phyloP scores from a whole-genome alignment of 202 grass and related monocot genomes.

The Panicum virgatum region DNA sequence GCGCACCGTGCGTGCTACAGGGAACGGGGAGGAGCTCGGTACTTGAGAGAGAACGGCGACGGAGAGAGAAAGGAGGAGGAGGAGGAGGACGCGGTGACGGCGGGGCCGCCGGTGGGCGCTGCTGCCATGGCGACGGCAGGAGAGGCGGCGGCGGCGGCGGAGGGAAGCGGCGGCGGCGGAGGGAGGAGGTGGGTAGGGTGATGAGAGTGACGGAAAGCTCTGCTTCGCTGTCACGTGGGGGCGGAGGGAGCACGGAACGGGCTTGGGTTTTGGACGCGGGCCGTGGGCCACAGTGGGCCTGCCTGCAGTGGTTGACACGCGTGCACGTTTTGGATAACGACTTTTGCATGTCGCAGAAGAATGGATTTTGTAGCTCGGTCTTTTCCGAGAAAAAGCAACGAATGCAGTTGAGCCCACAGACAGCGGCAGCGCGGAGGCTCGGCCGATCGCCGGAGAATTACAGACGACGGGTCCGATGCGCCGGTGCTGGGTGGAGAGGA shows the following conservation, averaged over 20 bases:
- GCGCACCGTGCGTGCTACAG: not conserved
- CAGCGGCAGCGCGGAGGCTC: not conserved
- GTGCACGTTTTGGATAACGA: too few relatives aligned
- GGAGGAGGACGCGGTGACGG: conserved; percentile 3
- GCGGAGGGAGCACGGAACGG: not conserved
- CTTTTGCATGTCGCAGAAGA: too few relatives aligned
- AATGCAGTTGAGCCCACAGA: not conserved
- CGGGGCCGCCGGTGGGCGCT: not conserved
- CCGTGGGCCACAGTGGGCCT: not conserved
- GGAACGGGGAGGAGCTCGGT: not conserved
- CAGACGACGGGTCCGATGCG: not conserved
- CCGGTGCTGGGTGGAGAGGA: conserved; percentile 49
- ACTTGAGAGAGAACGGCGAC: conserved; percentile 31
- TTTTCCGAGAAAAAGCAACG: too few relatives aligned
- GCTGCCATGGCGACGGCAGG: conserved; percentile 23
- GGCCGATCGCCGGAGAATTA: conserved; percentile 1
- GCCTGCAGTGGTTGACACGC: too few relatives aligned
- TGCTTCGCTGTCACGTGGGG: not conserved
- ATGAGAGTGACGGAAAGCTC: not conserved
- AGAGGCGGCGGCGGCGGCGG: conserved; percentile 5
- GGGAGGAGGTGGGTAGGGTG: not conserved
- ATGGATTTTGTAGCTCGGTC: too few relatives aligned
- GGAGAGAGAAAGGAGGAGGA: conserved; percentile 7
- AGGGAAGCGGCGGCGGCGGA: not conserved
- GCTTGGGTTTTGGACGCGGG: not conserved